Evolutionary conservation across 805 yeast species (phyloP), one percentile per base, ranked within the genome.

Genomic region (Komagataella pseudopastoris): DNA sequence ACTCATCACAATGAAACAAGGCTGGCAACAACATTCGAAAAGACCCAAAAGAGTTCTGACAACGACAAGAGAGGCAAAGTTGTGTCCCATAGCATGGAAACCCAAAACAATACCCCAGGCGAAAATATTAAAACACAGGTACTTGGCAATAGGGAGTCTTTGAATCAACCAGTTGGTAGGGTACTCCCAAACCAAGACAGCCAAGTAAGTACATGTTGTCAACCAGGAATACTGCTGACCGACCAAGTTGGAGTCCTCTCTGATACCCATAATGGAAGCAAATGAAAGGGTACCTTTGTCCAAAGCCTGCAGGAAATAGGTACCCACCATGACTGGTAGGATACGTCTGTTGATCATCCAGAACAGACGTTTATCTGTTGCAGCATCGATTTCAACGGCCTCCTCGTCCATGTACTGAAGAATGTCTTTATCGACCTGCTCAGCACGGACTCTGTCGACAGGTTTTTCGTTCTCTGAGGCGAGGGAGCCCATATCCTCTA

Each of bases 181-280:
- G 50, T 76, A 66, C 56, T 80, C 83, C 56, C 77, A 78, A 14
- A 69, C 70, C 48, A 84, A 62, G 60, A 83, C 84, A 1, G 88
- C 90, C 45, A 83, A 61, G 58, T 80, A 81, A 56, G 81, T 81
- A 6, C 78, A 72, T 1, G 83, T 71, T n/a, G 83, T 78, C 14
- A 74, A 64, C 81, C 85, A 77, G 49, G 77, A 62, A 58, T 77
- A 74, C 59, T 70, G 65, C 51, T 66, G 65, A 6, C 78, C 75
- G n/a, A 54, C 54, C 61, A 76, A 63, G 24, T 67, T 51, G 22
- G 63, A 63, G 57, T 72, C 77, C 7, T 57, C 56, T 50, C 65
- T 64, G 45, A 76, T 55, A 10, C 78, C 78, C 56, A 72, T 66
- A 47, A 76, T 64, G 4, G 78, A 71, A 4, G 78, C 78, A 55